Evolutionary conservation across 768 basidiomycete genomes (phyloP).

Genomic region (Mycena rosella): DNA sequence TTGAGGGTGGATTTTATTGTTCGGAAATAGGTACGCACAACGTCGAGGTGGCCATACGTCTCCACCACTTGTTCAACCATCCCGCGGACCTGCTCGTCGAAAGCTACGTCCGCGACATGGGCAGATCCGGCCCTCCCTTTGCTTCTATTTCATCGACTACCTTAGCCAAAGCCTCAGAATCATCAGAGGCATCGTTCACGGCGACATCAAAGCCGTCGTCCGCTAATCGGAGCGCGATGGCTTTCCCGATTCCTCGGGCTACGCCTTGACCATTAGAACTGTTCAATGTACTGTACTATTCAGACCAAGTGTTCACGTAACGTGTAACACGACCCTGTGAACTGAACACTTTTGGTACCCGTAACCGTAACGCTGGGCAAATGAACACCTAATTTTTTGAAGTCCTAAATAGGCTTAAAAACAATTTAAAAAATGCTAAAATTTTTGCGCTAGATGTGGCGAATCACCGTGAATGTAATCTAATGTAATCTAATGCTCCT

Average conservation of each 20-base stretch:
- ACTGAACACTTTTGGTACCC: too few relatives aligned
- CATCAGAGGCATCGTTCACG: conserved; percentile 51
- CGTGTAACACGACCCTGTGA: too few relatives aligned
- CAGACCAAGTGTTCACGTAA: too few relatives aligned
- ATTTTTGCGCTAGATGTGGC: too few relatives aligned
- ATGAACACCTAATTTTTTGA: too few relatives aligned
- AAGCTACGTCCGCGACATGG: conserved; percentile 46
- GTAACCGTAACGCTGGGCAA: too few relatives aligned
- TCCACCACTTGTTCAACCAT: conserved; percentile 47
- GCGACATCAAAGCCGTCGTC: conserved; percentile 55
- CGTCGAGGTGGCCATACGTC: conserved; percentile 48
- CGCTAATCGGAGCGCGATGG: conserved; percentile 56
- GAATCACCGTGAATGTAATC: too few relatives aligned
- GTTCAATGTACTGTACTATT: too few relatives aligned
- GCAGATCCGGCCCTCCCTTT: conserved; percentile 31
- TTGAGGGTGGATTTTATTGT: too few relatives aligned
- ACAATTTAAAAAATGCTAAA: too few relatives aligned
- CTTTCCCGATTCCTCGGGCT: conserved; percentile 57
- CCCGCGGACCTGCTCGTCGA: conserved; percentile 50
- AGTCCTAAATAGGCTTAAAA: too few relatives aligned
- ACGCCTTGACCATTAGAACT: not conserved
- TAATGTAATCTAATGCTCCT: too few relatives aligned
- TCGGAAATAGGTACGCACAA: conserved; percentile 11
- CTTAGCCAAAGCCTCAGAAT: conserved; percentile 39
- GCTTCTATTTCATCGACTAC: conserved; percentile 43